Base-by-base conservation (phyloP, 2,329 filamentous ascomycete genomes). In the Pseudogymnoascus sp. region DNA sequence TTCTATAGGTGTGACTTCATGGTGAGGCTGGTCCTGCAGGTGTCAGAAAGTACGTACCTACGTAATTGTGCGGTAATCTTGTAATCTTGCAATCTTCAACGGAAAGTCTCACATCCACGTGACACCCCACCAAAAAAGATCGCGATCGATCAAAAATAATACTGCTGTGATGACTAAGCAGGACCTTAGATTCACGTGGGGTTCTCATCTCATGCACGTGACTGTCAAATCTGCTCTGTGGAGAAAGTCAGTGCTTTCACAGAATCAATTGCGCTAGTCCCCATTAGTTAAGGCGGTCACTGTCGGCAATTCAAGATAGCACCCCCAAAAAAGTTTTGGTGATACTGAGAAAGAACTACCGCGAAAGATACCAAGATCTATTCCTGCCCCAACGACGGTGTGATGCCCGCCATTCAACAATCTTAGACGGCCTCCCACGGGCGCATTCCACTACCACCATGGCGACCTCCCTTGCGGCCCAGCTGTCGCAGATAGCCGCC, bases 401-500 rank as follows among this genome's bases (percentile, higher is more conserved):
- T 60, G 33, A 60, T 60, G 56, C 56, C 56, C 33, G 33, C 56
- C 56, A 60, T 38, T 24, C 37, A 60, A 60, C 56, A 60, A 37
- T 40, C 37, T 38, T 40, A 60, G 37, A 60, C 24, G 37, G 33
- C 31, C 26, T 24, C 5, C 21, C 24, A 60, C 37, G 37, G 56
- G 56, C 56, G 37, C 31, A 33, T 61, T 62, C 61, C 14, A 13
- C 62, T 37, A 26, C 56, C 10, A 63, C 53, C 64, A 96, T 96
- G 91, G 82, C 88, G 71, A 91, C 92, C 65, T 88, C 91, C 73
- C 88, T 99, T 70, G 90, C 93, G 77, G 87, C 91, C 79, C 96
- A 99, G 83, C 81, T 99, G 80, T 91, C 93, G 80, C 87, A 91
- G 74, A 93, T 99, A 74, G 91, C 93, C 70, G 87, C 89, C 68